Percentiles rank a stretch among this genome's conserved stretches.
Conservation (phyloP, 2,329 filamentous ascomycete genomes). For the Fusarium sp. region DNA sequence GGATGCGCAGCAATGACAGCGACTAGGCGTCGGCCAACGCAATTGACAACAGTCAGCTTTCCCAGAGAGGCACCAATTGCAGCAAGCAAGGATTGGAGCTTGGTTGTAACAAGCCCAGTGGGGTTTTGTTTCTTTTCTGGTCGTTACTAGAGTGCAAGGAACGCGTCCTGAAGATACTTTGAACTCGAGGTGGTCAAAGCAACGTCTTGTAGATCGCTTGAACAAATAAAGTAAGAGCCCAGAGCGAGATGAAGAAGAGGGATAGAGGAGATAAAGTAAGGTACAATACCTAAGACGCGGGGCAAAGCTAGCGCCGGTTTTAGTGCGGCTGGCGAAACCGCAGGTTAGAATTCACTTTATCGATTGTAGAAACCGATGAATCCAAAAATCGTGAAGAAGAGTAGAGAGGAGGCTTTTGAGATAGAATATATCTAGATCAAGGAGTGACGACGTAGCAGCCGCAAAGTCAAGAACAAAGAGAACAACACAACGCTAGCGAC, state of each 20-base stretch:
- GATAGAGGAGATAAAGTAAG: slow-evolving; percentile 37
- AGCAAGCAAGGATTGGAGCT: slow-evolving; percentile 23
- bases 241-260: slow-evolving; percentile 16
- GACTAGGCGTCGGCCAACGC: slow-evolving; percentile 18
- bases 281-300: slow-evolving; percentile 44
- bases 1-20: slow-evolving; percentile 32
- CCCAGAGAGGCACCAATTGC: slow-evolving; percentile 26
- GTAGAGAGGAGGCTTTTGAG: background rate
- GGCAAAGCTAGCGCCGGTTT: slow-evolving; percentile 48
- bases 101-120: slow-evolving; percentile 9
- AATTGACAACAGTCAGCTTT: slow-evolving; percentile 26
- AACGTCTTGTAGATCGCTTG: slow-evolving; percentile 8
- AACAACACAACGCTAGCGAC: background rate
- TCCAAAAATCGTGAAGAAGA: slow-evolving; percentile 1
- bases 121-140: background rate
- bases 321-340: slow-evolving; percentile 48
- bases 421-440: background rate
- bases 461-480: background rate
- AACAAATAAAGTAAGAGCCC: slow-evolving; percentile 21
- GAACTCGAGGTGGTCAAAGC: slow-evolving; percentile 4
- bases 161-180: background rate
- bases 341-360: slow-evolving; percentile 25
- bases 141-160: slow-evolving; percentile 4
- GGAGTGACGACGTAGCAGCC: background rate
- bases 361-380: slow-evolving; percentile 19